A percentile compares a stretch with the other conserved stretches of the same genome.
These are phyloP conservation scores for Combretum micranthum DNA, from an alignment of 345 rosid species.

Conservation along the genomic window DNA sequence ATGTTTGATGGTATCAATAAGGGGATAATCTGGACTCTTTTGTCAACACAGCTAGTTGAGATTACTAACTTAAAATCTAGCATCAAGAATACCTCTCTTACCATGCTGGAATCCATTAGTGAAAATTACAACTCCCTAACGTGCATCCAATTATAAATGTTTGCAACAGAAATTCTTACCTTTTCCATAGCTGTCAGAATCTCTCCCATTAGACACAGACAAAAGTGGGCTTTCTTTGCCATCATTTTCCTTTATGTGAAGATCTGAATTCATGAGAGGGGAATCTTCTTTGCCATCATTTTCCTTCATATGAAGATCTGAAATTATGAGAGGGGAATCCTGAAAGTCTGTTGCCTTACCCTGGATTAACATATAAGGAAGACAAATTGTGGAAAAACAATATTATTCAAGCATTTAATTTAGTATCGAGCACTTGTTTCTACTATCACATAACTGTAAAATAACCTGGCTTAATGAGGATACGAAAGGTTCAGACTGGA, in stretches of 20 bases:
- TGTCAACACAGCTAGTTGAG: too few relatives aligned
- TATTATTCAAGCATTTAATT: constrained; percentile 6
- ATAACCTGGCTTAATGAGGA: constrained; percentile 25
- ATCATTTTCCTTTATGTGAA: constrained; percentile 23
- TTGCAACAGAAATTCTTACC: constrained; percentile 32
- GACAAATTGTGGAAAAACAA: constrained; percentile 17
- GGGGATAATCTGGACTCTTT: too few relatives aligned
- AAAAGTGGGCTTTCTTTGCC: constrained; percentile 29
- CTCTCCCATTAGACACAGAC: constrained; percentile 43
- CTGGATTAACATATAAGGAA: constrained; percentile 48
- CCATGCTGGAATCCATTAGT: too few relatives aligned
- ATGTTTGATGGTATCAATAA: too few relatives aligned
- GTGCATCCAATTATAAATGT: too few relatives aligned
- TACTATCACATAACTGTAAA: too few relatives aligned
- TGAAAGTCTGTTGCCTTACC: constrained; percentile 31
- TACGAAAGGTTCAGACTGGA: constrained; percentile 39
- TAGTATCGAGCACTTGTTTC: too few relatives aligned
- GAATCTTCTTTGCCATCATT: constrained; percentile 32
- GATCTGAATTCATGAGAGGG: constrained; percentile 25
- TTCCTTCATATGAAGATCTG: constrained; percentile 21
- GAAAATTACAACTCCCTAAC: too few relatives aligned
- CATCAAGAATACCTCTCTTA: too few relatives aligned
- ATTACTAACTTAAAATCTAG: too few relatives aligned
- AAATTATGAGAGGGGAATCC: constrained; percentile 30
- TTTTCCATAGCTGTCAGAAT: constrained; percentile 40